These are phyloP conservation scores for Sarocladium kiliense DNA, from an alignment of 2,329 filamentous ascomycete genomes.

Conservation along the genomic window DNA sequence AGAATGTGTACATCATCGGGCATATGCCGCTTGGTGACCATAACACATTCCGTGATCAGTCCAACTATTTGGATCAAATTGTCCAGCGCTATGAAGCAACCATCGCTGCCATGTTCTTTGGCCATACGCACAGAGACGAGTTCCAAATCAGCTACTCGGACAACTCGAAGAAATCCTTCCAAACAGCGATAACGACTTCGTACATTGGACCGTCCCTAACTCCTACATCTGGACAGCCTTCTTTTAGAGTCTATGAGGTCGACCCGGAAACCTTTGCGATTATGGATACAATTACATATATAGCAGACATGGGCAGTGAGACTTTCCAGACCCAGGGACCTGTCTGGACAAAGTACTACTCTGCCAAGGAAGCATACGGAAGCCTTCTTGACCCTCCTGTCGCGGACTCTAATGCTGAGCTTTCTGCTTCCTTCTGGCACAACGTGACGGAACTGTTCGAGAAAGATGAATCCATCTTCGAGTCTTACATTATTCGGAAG, in stretches of 20 bases:
- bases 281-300: slow-evolving; percentile 48
- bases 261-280: slow-evolving; percentile 52
- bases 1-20: slow-evolving; percentile 52
- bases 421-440: slow-evolving; percentile 56
- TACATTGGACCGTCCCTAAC: slow-evolving; percentile 51
- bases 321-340: slow-evolving; percentile 39
- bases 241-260: slow-evolving; percentile 54
- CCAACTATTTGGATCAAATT: slow-evolving; percentile 48
- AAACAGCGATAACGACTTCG: slow-evolving; percentile 42
- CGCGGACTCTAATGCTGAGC: slow-evolving; percentile 31
- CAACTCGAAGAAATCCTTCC: slow-evolving; percentile 33
- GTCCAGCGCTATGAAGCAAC: slow-evolving; percentile 48
- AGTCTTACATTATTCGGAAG: slow-evolving; percentile 41
- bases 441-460: slow-evolving; percentile 47
- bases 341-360: slow-evolving; percentile 51
- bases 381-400: slow-evolving; percentile 36
- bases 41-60: slow-evolving; percentile 47
- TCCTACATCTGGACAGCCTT: slow-evolving; percentile 48
- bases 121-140: slow-evolving; percentile 52
- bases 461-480: slow-evolving; percentile 35
- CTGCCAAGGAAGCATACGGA: slow-evolving; percentile 49
- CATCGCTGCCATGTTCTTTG: slow-evolving; percentile 51
- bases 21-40: slow-evolving; percentile 49
- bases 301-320: slow-evolving; percentile 43
- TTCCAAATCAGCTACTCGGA: slow-evolving; percentile 51